Base-by-base conservation (phyloP, 345 rosid genomes). In the Geranium brycei region DNA sequence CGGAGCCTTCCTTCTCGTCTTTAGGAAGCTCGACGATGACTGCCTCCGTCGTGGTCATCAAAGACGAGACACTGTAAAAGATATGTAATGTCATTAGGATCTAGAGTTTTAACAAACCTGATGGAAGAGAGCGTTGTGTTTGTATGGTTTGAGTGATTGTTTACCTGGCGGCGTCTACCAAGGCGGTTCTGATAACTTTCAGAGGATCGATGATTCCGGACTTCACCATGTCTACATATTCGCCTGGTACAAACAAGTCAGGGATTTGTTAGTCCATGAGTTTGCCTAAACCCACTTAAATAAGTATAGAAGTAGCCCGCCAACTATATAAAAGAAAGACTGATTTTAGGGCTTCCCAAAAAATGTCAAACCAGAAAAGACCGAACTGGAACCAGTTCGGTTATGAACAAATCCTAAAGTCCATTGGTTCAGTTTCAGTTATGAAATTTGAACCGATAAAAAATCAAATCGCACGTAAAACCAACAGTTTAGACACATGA, bases 141-240 rank as follows among this genome's bases (percentile, higher is more conserved):
- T 13, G 31, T 28, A 17, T 16, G 13, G 17, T 1, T 30, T 47
- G 17, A 38, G 8, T 38, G 3, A 13, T 47, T 47, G 11, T 47
- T 47, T 74, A 84, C 96, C 96, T 91, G n/a, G 98, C 96, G 17
- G 96, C 96, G 78, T 92, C 96, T 35, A 84, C 89, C 79, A 92
- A 81, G 56, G 97, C 96, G 17, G 96, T 92, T 80, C 99, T 87
- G 67, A 93, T 93, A 18, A 93, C 96, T 77, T 93, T 93, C 78
- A 93, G 53, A 6, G 99, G 99, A 64, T 93, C 97, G 5, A 93
- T 82, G 40, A 90, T 90, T 67, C 99, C 99, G 1, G 99, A 63
- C 71, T 87, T 86, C 28, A 93, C 81, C 99, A 93, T 93, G 75
- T 93, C 97, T 0, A 90, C 95, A 32, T 93, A 93, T 68, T 86